phyloP scores from a whole-genome alignment of 2,329 filamentous ascomycete genomes.

The Botrytis hyacinthi region DNA sequence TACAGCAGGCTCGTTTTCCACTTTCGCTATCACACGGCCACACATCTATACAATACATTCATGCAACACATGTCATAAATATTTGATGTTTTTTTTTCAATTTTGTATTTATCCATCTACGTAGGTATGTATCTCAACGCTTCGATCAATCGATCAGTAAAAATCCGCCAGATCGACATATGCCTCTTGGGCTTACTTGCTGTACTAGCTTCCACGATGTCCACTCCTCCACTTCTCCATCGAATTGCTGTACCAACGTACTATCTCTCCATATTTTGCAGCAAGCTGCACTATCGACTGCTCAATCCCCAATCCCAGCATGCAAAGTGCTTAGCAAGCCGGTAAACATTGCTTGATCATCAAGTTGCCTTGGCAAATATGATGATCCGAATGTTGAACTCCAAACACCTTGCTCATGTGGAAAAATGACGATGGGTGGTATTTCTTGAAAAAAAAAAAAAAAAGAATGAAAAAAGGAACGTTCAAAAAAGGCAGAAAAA shows the following conservation, averaged over 20 bases:
- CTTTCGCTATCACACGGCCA: not conserved
- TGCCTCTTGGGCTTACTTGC: not conserved
- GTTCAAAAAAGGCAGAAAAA: not conserved
- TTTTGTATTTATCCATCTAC: not conserved
- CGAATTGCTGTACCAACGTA: not conserved
- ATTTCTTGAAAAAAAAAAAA: not conserved
- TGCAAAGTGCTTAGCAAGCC: not conserved
- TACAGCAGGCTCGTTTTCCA: not conserved
- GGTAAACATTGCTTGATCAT: not conserved
- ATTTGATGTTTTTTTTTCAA: conserved; percentile 1
- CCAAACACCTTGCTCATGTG: conserved; percentile 10
- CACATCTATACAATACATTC: not conserved
- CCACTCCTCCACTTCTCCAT: no score
- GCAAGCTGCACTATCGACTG: not conserved
- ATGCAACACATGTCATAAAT: not conserved
- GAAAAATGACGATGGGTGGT: conserved; percentile 12
- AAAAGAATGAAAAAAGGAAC: not conserved
- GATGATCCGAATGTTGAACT: conserved; percentile 1
- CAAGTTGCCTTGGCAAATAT: not conserved
- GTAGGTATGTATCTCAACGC: not conserved
- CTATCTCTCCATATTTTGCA: not conserved
- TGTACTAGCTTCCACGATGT: not conserved
- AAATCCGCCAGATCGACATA: not conserved
- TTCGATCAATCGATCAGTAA: not conserved
- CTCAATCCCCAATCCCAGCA: not conserved